Evolutionary conservation across 208 protist genomes (phyloP), one percentile per base, ranked within the genome.

Genomic region (Crithidia acanthocephali): DNA sequence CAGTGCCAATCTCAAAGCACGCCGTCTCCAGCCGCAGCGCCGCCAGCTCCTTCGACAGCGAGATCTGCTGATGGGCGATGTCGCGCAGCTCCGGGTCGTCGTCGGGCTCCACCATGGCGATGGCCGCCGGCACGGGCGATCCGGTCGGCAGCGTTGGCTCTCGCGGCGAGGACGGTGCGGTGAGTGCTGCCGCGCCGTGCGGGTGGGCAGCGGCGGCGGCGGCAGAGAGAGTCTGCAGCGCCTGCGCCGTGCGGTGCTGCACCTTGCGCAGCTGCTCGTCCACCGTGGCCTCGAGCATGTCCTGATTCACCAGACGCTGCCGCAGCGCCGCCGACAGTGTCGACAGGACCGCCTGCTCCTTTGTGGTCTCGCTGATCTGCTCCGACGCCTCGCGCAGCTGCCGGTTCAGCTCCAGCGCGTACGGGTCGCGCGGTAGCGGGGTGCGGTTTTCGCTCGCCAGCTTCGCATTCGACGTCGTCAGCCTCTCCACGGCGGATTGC

Each of bases 11-110:
- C 37, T 83, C 85, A 57, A 92, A 94, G 80, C 88, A 93, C 16
- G 77, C 80, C 44, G 79, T 80, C 76, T 96, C 88, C 15, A 90
- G 68, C 28, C 91, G 87, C 47, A 96, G 77, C 28, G 80, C 63
- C 18, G 88, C 74, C 81, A 94, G 79, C 74, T 93, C 85, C 35
- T 83, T 79, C 15, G 85, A 79, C 18, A 94, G 84, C 23, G 87
- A 79, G 20, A 92, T 77, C 75, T 96, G 91, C 47, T 92, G 79
- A 47, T 83, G 73, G 66, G 75, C 81, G n/a, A 94, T 82, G 25
- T 87, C 85, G 44, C 81, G 83, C 65, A 90, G 80, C 53, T 94
- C 86, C 8, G 78, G 76, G 48, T 93, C 86, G 25, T 81, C 61
- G 22, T 73, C 67, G 10, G 66, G 62, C 59, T 86, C 44, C 9